phyloP scores from a whole-genome alignment of 495 filamentous ascomycete genomes.

The Chaetomium tenue region DNA sequence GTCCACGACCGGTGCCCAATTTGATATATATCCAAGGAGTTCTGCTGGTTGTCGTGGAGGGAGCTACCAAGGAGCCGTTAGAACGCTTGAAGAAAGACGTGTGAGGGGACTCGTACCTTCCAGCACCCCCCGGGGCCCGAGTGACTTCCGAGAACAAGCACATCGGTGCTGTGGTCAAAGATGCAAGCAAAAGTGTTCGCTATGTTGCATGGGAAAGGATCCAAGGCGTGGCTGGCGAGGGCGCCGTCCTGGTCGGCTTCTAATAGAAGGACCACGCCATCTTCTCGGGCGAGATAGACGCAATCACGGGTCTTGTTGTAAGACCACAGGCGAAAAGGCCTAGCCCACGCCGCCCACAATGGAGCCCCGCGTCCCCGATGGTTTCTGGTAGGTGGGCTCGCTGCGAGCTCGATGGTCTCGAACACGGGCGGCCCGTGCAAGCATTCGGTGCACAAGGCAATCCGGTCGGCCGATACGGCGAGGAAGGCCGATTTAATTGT shows the following conservation, averaged over 20 bases:
- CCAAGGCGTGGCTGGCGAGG: conserved; percentile 42
- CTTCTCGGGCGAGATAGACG: conserved; percentile 77
- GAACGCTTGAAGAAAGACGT: no score
- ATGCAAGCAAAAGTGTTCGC: conserved; percentile 63
- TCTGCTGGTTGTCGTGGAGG: conserved; percentile 46
- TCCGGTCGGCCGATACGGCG: conserved; percentile 56
- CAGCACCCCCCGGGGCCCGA: conserved; percentile 78
- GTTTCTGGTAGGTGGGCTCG: conserved; percentile 34
- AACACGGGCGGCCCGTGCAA: conserved; percentile 51
- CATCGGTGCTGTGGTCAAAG: conserved; percentile 57
- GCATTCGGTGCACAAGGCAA: conserved; percentile 59
- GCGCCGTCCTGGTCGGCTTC: conserved; percentile 58
- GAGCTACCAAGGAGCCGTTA: conserved; percentile 34
- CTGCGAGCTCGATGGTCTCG: conserved; percentile 36
- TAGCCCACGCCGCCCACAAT: conserved; percentile 66
- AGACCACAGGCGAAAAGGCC: conserved; percentile 59
- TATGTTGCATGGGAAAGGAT: conserved; percentile 60
- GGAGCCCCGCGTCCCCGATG: conserved; percentile 44
- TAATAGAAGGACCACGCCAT: conserved; percentile 68
- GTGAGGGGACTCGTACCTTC: conserved; percentile 49
- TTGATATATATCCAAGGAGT: conserved; percentile 54
- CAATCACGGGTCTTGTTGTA: conserved; percentile 63
- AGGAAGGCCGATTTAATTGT: conserved; percentile 64
- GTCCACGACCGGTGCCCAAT: conserved; percentile 82
- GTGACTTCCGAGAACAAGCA: conserved; percentile 77